Conservation (phyloP, 768 basidiomycete species). For the Lactifluus hygrophoroides region DNA sequence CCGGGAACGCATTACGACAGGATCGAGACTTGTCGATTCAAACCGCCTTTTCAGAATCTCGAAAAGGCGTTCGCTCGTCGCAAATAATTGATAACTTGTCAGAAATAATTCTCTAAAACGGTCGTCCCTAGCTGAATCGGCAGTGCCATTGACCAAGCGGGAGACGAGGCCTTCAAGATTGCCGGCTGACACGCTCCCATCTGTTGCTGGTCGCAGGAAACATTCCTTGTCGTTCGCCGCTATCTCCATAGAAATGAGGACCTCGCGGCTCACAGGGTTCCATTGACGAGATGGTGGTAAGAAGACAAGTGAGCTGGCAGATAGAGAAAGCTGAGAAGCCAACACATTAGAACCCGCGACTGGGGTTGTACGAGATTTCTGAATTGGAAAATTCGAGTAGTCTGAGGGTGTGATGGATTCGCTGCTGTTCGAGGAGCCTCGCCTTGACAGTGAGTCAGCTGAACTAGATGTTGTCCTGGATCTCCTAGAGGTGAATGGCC, state of each 20-base stretch:
- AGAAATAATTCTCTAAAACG: not conserved
- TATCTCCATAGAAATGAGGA: not conserved
- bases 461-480: not conserved
- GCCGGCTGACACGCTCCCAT: conserved; percentile 7
- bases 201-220: not conserved
- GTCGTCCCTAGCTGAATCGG: not conserved
- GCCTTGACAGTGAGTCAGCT: not conserved
- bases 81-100: conserved; percentile 7
- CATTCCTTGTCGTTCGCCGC: conserved; percentile 2
- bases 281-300: not conserved
- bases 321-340: not conserved
- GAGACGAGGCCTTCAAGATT: conserved; percentile 13
- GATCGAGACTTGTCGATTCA: not conserved
- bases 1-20: no score
- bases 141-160: not conserved
- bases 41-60: conserved; percentile 7
- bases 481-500: not conserved
- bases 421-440: not conserved
- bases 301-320: not conserved
- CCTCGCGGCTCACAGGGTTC: not conserved
- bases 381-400: not conserved
- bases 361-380: not conserved
- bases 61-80: conserved; percentile 2
- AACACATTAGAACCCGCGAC: not conserved
- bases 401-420: not conserved